phyloP scores from a whole-genome alignment of 1,284 basidiomycete species.

The Kwoniella shivajii region DNA sequence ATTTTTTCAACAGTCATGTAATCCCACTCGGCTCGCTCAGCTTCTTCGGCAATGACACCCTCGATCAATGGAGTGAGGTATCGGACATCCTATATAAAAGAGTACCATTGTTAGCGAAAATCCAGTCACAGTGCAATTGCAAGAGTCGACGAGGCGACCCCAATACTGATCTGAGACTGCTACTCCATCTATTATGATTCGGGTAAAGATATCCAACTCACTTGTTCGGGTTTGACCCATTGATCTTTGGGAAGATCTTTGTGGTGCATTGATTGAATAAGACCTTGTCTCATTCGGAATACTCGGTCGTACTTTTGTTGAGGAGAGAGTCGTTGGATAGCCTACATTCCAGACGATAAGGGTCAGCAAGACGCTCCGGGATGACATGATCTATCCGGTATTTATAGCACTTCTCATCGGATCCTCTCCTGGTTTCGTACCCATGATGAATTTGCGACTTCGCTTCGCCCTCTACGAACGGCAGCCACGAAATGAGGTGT shows the following conservation, averaged over 20 bases:
- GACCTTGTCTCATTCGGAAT: constrained; percentile 84
- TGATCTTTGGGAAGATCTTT: constrained; percentile 79
- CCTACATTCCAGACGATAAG: constrained; percentile 60
- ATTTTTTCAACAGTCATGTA: constrained; percentile 58
- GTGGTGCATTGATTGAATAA: constrained; percentile 79
- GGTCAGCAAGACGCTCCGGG: too few relatives aligned
- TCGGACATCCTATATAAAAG: constrained; percentile 71
- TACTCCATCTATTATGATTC: too few relatives aligned
- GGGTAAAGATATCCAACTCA: too few relatives aligned
- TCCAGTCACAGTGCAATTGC: too few relatives aligned
- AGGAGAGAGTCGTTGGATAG: constrained; percentile 76
- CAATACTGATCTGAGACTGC: too few relatives aligned
- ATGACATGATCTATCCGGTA: too few relatives aligned
- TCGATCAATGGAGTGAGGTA: constrained; percentile 84
- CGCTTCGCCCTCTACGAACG: too few relatives aligned
- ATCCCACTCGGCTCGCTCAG: constrained; percentile 85
- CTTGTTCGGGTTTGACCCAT: constrained; percentile 79
- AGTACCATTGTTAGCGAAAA: too few relatives aligned
- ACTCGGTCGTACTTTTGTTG: constrained; percentile 86
- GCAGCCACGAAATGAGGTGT: too few relatives aligned
- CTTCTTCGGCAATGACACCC: constrained; percentile 73
- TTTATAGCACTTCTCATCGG: too few relatives aligned
- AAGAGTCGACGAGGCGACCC: not conserved
- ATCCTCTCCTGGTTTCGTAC: too few relatives aligned
- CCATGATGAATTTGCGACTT: too few relatives aligned